Evolutionary conservation across 306 rosid species (phyloP), one percentile per base, ranked within the genome.

Genomic region (Prunus salicina): DNA sequence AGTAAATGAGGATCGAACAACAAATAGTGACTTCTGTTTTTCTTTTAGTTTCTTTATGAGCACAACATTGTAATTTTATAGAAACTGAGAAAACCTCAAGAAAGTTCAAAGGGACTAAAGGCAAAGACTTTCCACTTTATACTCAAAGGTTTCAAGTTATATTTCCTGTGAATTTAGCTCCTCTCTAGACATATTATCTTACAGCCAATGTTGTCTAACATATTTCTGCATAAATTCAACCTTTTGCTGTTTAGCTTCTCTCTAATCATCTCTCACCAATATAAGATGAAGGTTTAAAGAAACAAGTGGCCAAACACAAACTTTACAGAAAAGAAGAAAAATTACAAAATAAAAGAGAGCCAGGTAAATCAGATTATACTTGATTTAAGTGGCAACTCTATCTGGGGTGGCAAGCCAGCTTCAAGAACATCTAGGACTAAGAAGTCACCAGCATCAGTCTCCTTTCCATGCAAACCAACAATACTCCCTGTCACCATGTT

Each of bases 341-440:
- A 9, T 20, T 28, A 18, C 6, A 11, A 46, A 73, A 46, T 19
- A 25, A 73, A 27, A 16, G 72, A 60, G 10, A 47, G 68, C 69
- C 51, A 67, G 72, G 66, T 49, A 34, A 82, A 55, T 30, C 12
- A n/a, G 45, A 63, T 69, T 56, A 68, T 92, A 92, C 97, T 82
- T 84, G 92, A 81, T 79, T 82, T 81, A 78, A 87, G 89, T n/a
- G 96, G 90, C 69, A 73, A 62, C 69, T 89, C 91, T 81, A 85
- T 92, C 87, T 92, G 97, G 5, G 96, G 95, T 47, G 99, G 92
- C 71, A 95, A 89, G 89, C 88, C 99, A 71, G 97, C 93, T 81
- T 92, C 96, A n/a, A 95, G 89, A 75, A 95, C 86, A 75, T 92
- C 97, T 56, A 49, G 84, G 71, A 92, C 97, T 86, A 84, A 72